Evolutionary conservation across 495 filamentous ascomycete genomes (phyloP).

Genomic region (Hypoxylon intermedium): DNA sequence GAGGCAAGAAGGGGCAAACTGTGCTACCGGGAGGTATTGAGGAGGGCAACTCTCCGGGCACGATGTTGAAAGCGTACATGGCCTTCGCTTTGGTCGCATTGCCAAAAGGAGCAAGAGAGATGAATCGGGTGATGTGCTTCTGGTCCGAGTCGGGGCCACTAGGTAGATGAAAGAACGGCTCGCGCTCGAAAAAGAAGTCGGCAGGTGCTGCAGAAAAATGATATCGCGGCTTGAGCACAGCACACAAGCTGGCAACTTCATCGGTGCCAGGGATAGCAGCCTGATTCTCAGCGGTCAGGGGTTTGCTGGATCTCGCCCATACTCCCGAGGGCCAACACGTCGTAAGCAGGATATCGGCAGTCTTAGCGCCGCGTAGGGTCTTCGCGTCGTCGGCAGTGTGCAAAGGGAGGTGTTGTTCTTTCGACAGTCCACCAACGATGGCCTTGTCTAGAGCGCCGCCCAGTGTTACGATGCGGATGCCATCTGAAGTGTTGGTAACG

Average conservation of each 20-base stretch:
- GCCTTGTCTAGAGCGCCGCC: slow-evolving; percentile 70
- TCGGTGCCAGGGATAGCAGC: slow-evolving; percentile 51
- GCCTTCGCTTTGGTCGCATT: slow-evolving; percentile 80
- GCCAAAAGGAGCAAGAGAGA: slow-evolving; percentile 79
- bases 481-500: slow-evolving; percentile 86
- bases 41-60: slow-evolving; percentile 61
- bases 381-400: slow-evolving; percentile 81
- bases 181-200: slow-evolving; percentile 80
- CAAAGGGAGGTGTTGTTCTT: slow-evolving; percentile 69
- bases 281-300: slow-evolving; percentile 57
- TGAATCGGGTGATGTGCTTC: slow-evolving; percentile 79
- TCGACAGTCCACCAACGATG: slow-evolving; percentile 58
- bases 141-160: slow-evolving; percentile 44
- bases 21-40: slow-evolving; percentile 72
- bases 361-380: slow-evolving; percentile 72
- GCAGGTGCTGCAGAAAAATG: slow-evolving; percentile 75
- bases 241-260: slow-evolving; percentile 75
- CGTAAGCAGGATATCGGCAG: slow-evolving; percentile 85
- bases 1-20: slow-evolving; percentile 65
- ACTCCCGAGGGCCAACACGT: slow-evolving; percentile 81
- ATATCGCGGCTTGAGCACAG: slow-evolving; percentile 81
- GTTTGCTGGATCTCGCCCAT: slow-evolving; percentile 56
- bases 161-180: slow-evolving; percentile 80
- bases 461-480: slow-evolving; percentile 80
- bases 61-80: slow-evolving; percentile 86